Evolutionary conservation across 73 alveolate species (phyloP).

Genomic region (Paramecium sonneborni): DNA sequence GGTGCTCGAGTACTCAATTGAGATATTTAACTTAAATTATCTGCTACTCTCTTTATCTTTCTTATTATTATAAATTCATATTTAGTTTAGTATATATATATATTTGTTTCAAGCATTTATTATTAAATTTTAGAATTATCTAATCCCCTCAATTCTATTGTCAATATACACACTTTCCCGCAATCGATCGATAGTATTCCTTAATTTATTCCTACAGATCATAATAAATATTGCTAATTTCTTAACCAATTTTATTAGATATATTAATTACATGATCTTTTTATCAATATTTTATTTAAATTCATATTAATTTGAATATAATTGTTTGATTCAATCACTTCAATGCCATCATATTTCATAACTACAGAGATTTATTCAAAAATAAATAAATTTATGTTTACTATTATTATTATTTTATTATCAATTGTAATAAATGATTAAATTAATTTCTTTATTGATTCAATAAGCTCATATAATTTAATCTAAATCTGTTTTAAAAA

Average conservation of each 20-base stretch:
- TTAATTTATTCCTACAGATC: slow-evolving; percentile 32
- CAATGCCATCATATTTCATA: slow-evolving; percentile 41
- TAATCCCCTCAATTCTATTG: slow-evolving; percentile 56
- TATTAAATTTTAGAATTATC: slow-evolving; percentile 4
- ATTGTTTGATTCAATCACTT: slow-evolving; percentile 60
- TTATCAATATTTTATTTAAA: slow-evolving; percentile 34
- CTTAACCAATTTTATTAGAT: background rate
- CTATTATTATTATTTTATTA: slow-evolving; percentile 48
- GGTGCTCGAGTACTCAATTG: background rate
- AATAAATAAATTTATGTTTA: too few relatives aligned
- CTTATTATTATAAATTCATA: slow-evolving; percentile 33
- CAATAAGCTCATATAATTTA: slow-evolving; percentile 70
- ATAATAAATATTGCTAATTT: slow-evolving; percentile 25
- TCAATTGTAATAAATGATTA: slow-evolving; percentile 65
- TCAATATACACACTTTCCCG: slow-evolving; percentile 39
- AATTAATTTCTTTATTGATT: slow-evolving; percentile 70
- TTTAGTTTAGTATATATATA: background rate
- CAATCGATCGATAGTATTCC: background rate
- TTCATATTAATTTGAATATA: background rate
- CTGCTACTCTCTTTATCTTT: slow-evolving; percentile 54
- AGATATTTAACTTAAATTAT: background rate
- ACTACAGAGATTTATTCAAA: too few relatives aligned
- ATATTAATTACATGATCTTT: slow-evolving; percentile 44
- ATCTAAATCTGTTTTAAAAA: slow-evolving; percentile 66
- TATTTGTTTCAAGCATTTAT: background rate